Conservation (phyloP, 306 rosid genomes). For the Lathyrus aphaca region DNA sequence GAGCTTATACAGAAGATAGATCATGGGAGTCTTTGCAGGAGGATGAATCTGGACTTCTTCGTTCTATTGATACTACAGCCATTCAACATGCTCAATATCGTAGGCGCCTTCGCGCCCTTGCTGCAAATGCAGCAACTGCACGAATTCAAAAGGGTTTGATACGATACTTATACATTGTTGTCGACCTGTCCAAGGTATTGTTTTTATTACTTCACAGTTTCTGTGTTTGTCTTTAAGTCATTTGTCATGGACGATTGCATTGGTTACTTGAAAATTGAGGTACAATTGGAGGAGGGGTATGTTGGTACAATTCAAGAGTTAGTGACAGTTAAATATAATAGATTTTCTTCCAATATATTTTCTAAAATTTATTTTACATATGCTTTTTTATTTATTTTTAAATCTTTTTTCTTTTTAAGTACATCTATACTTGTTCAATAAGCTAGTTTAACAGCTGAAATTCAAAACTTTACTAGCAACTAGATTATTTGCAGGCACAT, state of each 20-base stretch:
- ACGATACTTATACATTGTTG: conserved; percentile 72
- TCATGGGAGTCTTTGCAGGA: conserved; percentile 95
- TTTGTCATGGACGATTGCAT: conserved; percentile 13
- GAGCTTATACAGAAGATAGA: conserved; percentile 89
- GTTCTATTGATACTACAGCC: conserved; percentile 77
- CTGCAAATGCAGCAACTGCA: conserved; percentile 59
- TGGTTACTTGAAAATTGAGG: conserved; percentile 14
- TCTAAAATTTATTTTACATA: conserved; percentile 5
- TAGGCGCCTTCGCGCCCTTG: conserved; percentile 78
- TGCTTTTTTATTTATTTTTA: neutral
- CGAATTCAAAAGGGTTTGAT: conserved; percentile 96
- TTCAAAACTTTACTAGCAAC: neutral
- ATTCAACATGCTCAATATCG: conserved; percentile 89
- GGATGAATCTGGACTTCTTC: conserved; percentile 95
- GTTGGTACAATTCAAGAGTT: conserved; percentile 15
- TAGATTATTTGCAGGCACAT: conserved; percentile 10
- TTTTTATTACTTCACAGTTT: conserved; percentile 25
- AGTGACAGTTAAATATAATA: conserved; percentile 25
- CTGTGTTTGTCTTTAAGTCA: neutral
- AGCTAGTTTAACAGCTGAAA: conserved; percentile 4
- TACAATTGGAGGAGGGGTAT: conserved; percentile 22
- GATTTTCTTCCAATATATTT: conserved; percentile 13
- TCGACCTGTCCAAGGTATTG: conserved; percentile 83
- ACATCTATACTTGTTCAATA: conserved; percentile 6
- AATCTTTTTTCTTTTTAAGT: neutral